Base-by-base conservation (phyloP, 73 alveolate species). In the Strombidium stylifer region DNA sequence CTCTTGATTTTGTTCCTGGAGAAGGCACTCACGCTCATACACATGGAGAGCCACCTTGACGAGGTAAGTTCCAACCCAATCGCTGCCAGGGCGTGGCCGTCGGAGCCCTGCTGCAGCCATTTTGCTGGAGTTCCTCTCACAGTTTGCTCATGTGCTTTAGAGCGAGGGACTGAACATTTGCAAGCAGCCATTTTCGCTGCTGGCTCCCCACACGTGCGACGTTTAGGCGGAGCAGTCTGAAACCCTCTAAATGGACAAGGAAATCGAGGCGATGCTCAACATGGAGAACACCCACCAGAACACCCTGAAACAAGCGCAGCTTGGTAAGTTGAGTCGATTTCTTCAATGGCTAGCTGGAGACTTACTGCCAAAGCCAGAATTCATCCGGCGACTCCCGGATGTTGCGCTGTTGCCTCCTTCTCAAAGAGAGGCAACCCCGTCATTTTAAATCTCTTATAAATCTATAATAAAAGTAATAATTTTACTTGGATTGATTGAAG, bases 11-110 rank as follows among this genome's bases (percentile, higher is more conserved):
- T 51, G 8, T 76, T 76, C 47, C 51, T 76, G 16, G 89, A 76
- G 37, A 76, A 76, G 46, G 89, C 89, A 56, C 82, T 76, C 50
- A 64, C 82, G n/a, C 70, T 76, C 19, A 76, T 66, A 5, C 77
- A 76, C 70, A 76, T 76, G 64, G 89, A 76, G 36, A 54, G 77
- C 32, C 89, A 76, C 51, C 70, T 64, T 21, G 52, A 44, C 28
- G 66, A 67, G 30, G 81, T 67, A 67, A 27, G 67, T 4, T 12
- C 7, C 2, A 7, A 6, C 5, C 14, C 25, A 42, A 42, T 42
- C 45, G 8, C 8, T 35, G 12, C 8, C 12, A 35, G 8, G 12
- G 15, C 12, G 12, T 10, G 12, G 12, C n/a, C n/a, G n/a, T 42
- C 4, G 14, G 5, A 18, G 27, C 3, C 10, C 4, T 3, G 14